Conservation (phyloP, 2,329 filamentous ascomycete genomes). For the Anisogramma anomala region DNA sequence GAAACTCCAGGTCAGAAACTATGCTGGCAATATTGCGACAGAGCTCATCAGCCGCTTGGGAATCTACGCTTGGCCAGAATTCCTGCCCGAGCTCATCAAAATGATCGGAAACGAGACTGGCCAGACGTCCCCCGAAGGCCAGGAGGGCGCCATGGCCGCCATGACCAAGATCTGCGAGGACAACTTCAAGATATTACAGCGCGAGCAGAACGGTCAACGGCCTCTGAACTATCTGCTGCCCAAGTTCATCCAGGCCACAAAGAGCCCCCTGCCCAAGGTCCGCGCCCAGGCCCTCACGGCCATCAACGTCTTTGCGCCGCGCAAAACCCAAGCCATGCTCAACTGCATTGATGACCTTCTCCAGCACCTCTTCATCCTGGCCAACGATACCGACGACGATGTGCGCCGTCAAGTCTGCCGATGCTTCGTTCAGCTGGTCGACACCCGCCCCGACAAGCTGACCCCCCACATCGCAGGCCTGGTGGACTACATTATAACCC, state of each 20-base stretch:
- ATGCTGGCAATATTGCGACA: conserved; percentile 86
- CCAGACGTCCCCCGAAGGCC: conserved; percentile 56
- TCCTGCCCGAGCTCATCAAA: conserved; percentile 70
- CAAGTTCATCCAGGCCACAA: conserved; percentile 78
- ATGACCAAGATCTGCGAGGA: conserved; percentile 95
- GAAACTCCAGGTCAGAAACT: conserved; percentile 71
- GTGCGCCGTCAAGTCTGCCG: conserved; percentile 89
- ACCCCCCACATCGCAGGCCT: conserved; percentile 76
- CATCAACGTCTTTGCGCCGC: conserved; percentile 84
- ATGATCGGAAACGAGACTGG: conserved; percentile 64
- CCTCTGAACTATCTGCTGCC: conserved; percentile 83
- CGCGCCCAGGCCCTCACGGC: conserved; percentile 68
- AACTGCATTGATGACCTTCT: conserved; percentile 72
- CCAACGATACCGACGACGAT: conserved; percentile 64
- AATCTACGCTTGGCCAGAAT: conserved; percentile 79
- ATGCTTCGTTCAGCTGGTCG: conserved; percentile 83
- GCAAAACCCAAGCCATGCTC: conserved; percentile 71
- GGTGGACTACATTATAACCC: conserved; percentile 83
- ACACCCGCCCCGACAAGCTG: conserved; percentile 81
- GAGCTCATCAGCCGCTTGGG: conserved; percentile 79
- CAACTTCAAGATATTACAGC: conserved; percentile 74
- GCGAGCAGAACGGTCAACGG: conserved; percentile 77
- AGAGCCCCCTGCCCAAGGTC: conserved; percentile 64
- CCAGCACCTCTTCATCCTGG: conserved; percentile 69
- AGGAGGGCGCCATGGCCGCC: conserved; percentile 89